A percentile compares a stretch with the other conserved stretches of the same genome.
phyloP scores from a whole-genome alignment of 352 stramenopile species.

The Phytophthora chlamydospora region DNA sequence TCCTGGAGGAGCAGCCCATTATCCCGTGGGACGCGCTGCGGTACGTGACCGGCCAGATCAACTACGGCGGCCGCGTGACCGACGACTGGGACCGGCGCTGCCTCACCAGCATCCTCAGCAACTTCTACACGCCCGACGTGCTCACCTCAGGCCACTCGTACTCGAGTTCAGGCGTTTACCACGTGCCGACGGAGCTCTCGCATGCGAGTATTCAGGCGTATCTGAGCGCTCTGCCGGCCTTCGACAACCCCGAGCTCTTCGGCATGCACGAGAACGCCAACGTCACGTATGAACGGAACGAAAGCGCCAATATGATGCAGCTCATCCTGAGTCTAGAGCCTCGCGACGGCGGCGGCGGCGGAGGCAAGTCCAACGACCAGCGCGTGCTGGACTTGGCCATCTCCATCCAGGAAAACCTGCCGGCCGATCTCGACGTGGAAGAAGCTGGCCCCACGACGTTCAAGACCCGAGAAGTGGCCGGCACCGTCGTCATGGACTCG shows the following conservation, averaged over 20 bases:
- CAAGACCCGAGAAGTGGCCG: conserved; percentile 82
- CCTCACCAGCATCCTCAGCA: conserved; percentile 93
- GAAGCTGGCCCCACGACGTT: conserved; percentile 92
- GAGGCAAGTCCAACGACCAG: conserved; percentile 86
- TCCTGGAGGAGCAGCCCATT: conserved; percentile 90
- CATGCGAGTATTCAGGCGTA: conserved; percentile 78
- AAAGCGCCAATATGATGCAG: conserved; percentile 88
- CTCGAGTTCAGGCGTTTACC: conserved; percentile 89
- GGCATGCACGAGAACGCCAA: conserved; percentile 97
- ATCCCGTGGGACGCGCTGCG: conserved; percentile 94
- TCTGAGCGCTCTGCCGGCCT: conserved; percentile 77
- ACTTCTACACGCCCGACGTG: conserved; percentile 90
- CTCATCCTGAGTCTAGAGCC: conserved; percentile 92
- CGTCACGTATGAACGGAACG: conserved; percentile 93
- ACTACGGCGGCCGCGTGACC: conserved; percentile 96
- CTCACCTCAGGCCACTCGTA: conserved; percentile 85
- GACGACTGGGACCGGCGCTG: conserved; percentile 95
- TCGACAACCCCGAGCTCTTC: conserved; percentile 94
- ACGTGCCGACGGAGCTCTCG: conserved; percentile 63
- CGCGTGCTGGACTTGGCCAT: conserved; percentile 78
- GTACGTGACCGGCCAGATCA: conserved; percentile 96
- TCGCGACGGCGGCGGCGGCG: conserved; percentile 63
- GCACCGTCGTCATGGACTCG: conserved; percentile 91
- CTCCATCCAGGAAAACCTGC: conserved; percentile 70
- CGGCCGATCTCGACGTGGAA: conserved; percentile 74